Evolutionary conservation across 129 eudicot genomes (phyloP).

Genomic region (Flaveria linearis): DNA sequence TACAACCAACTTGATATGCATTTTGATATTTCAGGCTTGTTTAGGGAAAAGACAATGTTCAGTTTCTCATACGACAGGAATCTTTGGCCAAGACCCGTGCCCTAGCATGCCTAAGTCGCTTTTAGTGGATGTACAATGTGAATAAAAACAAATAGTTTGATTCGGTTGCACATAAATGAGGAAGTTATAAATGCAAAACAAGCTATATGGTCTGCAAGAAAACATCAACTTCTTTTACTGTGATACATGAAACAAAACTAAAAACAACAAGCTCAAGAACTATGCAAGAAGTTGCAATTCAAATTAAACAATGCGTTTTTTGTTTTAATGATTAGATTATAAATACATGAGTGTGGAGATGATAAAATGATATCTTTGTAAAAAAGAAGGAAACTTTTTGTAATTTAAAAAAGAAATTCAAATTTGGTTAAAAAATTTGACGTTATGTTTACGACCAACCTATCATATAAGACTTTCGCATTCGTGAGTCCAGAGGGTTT

Average conservation of each 20-base stretch:
- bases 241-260: neutral
- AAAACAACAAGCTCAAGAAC: neutral
- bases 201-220: neutral
- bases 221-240: neutral
- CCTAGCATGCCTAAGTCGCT: conserved; percentile 51
- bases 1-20: neutral
- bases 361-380: too few species aligned
- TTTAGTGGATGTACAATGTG: conserved; percentile 62
- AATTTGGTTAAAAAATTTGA: too few species aligned
- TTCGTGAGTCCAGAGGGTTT: too few species aligned
- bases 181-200: neutral
- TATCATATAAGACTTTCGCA: too few species aligned
- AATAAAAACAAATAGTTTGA: conserved; percentile 21
- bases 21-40: conserved; percentile 53
- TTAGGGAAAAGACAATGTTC: conserved; percentile 56
- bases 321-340: too few species aligned
- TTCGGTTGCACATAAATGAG: neutral
- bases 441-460: too few species aligned
- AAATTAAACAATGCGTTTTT: neutral
- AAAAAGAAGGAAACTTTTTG: too few species aligned
- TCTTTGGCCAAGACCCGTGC: conserved; percentile 60
- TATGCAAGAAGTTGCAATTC: neutral
- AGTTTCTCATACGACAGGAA: conserved; percentile 33
- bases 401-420: too few species aligned
- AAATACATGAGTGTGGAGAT: too few species aligned